Percentiles rank a stretch among this genome's conserved stretches.
phyloP scores from a whole-genome alignment of 805 yeast genomes.

The Suhomyces faveliae region DNA sequence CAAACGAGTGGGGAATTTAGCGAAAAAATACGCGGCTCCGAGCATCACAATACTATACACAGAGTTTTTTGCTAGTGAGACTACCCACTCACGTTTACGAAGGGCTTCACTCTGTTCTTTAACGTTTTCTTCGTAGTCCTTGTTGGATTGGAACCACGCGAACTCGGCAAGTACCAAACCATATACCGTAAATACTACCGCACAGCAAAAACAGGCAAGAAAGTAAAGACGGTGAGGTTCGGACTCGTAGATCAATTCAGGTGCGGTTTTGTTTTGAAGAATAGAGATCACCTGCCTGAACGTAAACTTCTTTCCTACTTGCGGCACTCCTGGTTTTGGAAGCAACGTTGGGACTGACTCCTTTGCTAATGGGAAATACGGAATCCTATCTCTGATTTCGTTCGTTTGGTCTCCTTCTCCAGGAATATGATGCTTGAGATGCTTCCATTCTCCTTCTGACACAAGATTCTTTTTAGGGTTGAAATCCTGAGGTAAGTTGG shows the following conservation, averaged over 20 bases:
- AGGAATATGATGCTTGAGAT: slow-evolving; percentile 51
- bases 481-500: slow-evolving; percentile 30
- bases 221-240: slow-evolving; percentile 82
- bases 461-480: slow-evolving; percentile 32
- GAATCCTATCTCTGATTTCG: slow-evolving; percentile 56
- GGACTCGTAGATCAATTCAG: slow-evolving; percentile 77
- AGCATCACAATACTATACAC: slow-evolving; percentile 28
- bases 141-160: slow-evolving; percentile 50
- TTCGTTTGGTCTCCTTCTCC: slow-evolving; percentile 49
- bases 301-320: slow-evolving; percentile 54
- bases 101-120: slow-evolving; percentile 45
- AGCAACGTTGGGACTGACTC: slow-evolving; percentile 64
- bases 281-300: slow-evolving; percentile 62
- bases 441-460: slow-evolving; percentile 41
- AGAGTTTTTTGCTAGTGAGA: slow-evolving; percentile 28
- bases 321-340: slow-evolving; percentile 78
- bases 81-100: slow-evolving; percentile 38
- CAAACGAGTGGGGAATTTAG: slow-evolving; percentile 62
- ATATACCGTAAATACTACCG: slow-evolving; percentile 67
- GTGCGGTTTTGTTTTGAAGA: slow-evolving; percentile 52
- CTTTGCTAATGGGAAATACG: slow-evolving; percentile 62
- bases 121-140: slow-evolving; percentile 52
- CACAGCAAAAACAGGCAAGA: slow-evolving; percentile 64
- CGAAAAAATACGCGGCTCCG: slow-evolving; percentile 28
- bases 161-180: slow-evolving; percentile 60